Conservation (phyloP, 495 filamentous ascomycete genomes). For the Alectoria sarmentosa region DNA sequence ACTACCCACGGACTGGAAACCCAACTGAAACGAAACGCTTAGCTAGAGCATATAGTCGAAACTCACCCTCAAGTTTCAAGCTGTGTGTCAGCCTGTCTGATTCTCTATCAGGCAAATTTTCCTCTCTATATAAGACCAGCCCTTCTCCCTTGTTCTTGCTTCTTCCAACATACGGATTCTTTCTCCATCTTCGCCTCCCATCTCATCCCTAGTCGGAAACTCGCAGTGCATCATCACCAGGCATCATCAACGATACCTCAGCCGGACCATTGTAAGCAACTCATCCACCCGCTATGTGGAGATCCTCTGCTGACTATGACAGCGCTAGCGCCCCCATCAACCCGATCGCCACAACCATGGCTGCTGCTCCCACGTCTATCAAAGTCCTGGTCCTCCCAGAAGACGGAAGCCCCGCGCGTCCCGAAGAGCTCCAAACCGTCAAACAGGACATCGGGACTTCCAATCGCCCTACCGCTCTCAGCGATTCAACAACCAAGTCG, state of each 20-base stretch:
- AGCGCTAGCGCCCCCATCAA: neutral
- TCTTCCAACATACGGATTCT: neutral
- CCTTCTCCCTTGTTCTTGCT: neutral
- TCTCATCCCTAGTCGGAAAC: neutral
- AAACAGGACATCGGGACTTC: neutral
- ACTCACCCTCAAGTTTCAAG: neutral
- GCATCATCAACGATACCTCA: neutral
- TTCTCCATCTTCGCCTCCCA: neutral
- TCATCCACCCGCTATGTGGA: neutral
- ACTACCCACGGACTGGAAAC: neutral
- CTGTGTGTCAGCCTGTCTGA: neutral
- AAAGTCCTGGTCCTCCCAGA: neutral
- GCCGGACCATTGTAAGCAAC: neutral
- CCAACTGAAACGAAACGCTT: neutral
- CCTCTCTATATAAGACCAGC: neutral
- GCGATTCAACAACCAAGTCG: too few species aligned
- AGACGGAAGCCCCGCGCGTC: neutral
- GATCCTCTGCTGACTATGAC: neutral
- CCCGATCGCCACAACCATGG: neutral
- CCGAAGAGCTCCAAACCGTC: neutral
- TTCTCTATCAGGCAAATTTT: neutral
- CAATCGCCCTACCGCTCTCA: too few species aligned
- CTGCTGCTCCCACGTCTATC: neutral
- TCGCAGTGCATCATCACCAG: neutral
- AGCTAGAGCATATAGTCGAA: neutral